These are phyloP conservation scores for Oropetium thomaeum DNA, from an alignment of 176 grass and related monocot genomes.

Conservation along the genomic window DNA sequence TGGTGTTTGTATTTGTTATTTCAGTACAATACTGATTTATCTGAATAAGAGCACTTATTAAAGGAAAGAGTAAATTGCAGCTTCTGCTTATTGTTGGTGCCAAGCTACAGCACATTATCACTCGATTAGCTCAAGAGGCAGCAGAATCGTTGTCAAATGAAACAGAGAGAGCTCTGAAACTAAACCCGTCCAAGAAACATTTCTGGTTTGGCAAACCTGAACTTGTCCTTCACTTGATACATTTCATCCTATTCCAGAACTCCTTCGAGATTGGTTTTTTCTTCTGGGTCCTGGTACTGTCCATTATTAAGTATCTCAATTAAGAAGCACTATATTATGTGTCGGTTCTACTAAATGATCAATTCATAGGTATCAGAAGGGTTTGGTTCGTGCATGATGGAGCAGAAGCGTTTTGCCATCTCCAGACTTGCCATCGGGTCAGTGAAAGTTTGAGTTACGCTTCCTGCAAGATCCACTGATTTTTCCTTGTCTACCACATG, in stretches of 20 bases:
- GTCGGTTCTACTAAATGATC: background rate
- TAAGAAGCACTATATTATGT: background rate
- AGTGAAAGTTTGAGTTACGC: constrained; percentile 18
- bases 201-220: constrained; percentile 75
- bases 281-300: constrained; percentile 72
- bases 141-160: background rate
- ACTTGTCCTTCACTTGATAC: constrained; percentile 73
- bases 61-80: constrained; percentile 49
- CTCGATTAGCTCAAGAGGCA: constrained; percentile 71
- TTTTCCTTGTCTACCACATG: background rate
- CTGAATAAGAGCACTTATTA: constrained; percentile 5
- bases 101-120: constrained; percentile 83
- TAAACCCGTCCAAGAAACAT: constrained; percentile 69
- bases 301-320: background rate
- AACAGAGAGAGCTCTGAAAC: background rate
- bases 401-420: constrained; percentile 52
- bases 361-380: constrained; percentile 61
- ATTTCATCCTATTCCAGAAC: constrained; percentile 98
- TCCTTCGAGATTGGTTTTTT: constrained; percentile 91
- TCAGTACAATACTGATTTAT: background rate
- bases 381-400: constrained; percentile 81
- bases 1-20: background rate
- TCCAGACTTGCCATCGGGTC: constrained; percentile 71
- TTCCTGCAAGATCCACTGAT: background rate
- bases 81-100: constrained; percentile 76